These are phyloP conservation scores for Neopestalotiopsis clavispora DNA, from an alignment of 2,329 filamentous ascomycete genomes.

Conservation along the genomic window DNA sequence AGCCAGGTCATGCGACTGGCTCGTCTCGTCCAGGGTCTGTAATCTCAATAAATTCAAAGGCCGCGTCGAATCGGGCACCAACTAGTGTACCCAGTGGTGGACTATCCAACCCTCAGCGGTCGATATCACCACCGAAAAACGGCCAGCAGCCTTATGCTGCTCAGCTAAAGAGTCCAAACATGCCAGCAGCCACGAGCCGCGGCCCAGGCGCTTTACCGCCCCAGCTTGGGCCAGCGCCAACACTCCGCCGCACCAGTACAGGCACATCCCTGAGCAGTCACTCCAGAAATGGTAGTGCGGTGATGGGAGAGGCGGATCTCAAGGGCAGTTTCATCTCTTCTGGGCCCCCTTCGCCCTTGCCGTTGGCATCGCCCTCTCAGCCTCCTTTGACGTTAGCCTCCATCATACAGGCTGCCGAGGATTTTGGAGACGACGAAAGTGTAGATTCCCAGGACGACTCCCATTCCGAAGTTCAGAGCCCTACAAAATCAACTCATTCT, in stretches of 20 bases:
- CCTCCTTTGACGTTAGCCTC: slow-evolving; percentile 57
- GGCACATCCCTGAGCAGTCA: slow-evolving; percentile 45
- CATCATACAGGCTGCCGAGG: slow-evolving; percentile 61
- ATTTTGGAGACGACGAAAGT: slow-evolving; percentile 44
- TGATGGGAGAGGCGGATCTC: slow-evolving; percentile 26
- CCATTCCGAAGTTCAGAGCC: slow-evolving; percentile 53
- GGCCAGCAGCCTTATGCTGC: slow-evolving; percentile 28
- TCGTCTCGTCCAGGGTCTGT: slow-evolving; percentile 49
- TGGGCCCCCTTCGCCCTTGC: slow-evolving; percentile 36
- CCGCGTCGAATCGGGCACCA: slow-evolving; percentile 44
- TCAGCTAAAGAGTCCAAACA: slow-evolving; percentile 24
- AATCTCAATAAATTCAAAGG: slow-evolving; percentile 50
- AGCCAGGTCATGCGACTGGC: slow-evolving; percentile 38
- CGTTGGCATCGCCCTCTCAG: slow-evolving; percentile 37
- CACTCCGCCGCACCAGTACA: slow-evolving; percentile 48
- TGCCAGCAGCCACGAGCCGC: slow-evolving; percentile 32
- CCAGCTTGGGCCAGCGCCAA: slow-evolving; percentile 38
- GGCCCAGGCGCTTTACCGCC: slow-evolving; percentile 42
- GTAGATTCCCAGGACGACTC: slow-evolving; percentile 31
- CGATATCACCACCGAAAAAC: slow-evolving; percentile 57
- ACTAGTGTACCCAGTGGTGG: slow-evolving; percentile 28
- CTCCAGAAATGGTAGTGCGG: slow-evolving; percentile 45
- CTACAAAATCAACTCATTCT: slow-evolving; percentile 59
- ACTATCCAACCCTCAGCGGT: slow-evolving; percentile 42
- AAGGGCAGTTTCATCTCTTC: slow-evolving; percentile 14